Percentiles rank a stretch among this genome's conserved stretches.
These are phyloP conservation scores for Trichothecium roseum DNA, from an alignment of 2,329 filamentous ascomycete genomes.

Conservation along the genomic window DNA sequence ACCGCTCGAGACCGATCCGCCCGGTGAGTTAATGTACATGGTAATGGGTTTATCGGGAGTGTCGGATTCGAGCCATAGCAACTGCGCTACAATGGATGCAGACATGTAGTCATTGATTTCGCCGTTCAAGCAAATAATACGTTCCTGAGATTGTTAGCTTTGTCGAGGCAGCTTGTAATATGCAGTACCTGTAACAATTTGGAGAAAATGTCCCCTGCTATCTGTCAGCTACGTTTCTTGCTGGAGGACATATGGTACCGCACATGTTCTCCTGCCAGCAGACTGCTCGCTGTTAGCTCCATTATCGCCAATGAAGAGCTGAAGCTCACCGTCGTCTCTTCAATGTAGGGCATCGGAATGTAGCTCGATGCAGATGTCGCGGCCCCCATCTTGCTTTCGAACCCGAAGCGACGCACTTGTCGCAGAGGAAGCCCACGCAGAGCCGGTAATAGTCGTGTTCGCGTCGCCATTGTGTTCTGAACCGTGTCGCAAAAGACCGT, in stretches of 20 bases:
- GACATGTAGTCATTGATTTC: constrained; percentile 83
- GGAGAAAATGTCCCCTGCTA: constrained; percentile 69
- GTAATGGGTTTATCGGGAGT: constrained; percentile 90
- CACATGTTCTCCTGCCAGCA: constrained; percentile 70
- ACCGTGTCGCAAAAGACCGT: too few species aligned
- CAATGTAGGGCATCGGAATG: constrained; percentile 50
- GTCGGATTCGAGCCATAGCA: constrained; percentile 96
- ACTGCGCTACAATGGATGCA: constrained; percentile 88
- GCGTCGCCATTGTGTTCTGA: constrained; percentile 16
- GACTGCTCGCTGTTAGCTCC: constrained; percentile 38
- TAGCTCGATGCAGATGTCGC: constrained; percentile 20
- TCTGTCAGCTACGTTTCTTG: constrained; percentile 7
- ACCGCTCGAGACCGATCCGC: constrained; percentile 74
- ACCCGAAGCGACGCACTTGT: constrained; percentile 31
- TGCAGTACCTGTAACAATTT: constrained; percentile 58
- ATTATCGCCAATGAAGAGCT: neutral
- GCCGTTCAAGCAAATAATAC: constrained; percentile 89
- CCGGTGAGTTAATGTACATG: constrained; percentile 96
- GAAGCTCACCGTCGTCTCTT: constrained; percentile 28
- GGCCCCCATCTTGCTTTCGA: constrained; percentile 20
- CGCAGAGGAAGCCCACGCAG: constrained; percentile 22
- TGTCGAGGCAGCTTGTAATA: neutral
- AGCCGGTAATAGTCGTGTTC: constrained; percentile 17
- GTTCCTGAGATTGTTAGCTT: constrained; percentile 47
- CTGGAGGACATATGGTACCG: constrained; percentile 11